phyloP scores from a whole-genome alignment of 1,284 basidiomycete species.

The Macrocystidia cucumis region DNA sequence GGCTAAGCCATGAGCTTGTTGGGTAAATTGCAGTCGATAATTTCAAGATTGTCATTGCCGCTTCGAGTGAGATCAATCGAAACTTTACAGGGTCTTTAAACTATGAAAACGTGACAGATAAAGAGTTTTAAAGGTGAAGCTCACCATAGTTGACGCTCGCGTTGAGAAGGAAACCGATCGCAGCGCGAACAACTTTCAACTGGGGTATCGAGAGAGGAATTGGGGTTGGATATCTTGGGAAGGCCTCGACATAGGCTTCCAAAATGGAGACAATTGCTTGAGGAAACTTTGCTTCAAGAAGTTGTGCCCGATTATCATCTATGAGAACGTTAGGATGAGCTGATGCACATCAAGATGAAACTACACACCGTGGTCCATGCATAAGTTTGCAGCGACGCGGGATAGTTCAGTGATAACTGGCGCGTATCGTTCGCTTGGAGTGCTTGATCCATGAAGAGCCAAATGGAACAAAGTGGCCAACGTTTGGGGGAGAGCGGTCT shows the following conservation, averaged over 20 bases:
- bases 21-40: constrained; percentile 66
- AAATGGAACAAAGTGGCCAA: constrained; percentile 51
- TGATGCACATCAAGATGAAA: neutral
- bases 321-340: constrained; percentile 5
- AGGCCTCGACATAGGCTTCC: constrained; percentile 56
- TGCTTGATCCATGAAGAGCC: constrained; percentile 39
- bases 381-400: constrained; percentile 71
- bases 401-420: constrained; percentile 57
- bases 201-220: constrained; percentile 48
- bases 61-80: constrained; percentile 57
- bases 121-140: constrained; percentile 9
- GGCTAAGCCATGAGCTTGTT: constrained; percentile 57
- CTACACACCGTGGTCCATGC: constrained; percentile 67
- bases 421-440: constrained; percentile 36
- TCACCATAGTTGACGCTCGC: constrained; percentile 71
- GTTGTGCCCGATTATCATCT: constrained; percentile 60
- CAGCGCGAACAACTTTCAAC: constrained; percentile 68
- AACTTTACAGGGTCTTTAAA: constrained; percentile 61
- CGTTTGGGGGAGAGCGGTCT: constrained; percentile 53
- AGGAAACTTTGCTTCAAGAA: constrained; percentile 64
- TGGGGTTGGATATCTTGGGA: constrained; percentile 37
- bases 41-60: constrained; percentile 59
- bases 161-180: constrained; percentile 77
- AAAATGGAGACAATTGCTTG: constrained; percentile 58
- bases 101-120: constrained; percentile 5